Base-by-base conservation (phyloP, 192 early-diverging fungal genomes). In the Podila clonocystis region DNA sequence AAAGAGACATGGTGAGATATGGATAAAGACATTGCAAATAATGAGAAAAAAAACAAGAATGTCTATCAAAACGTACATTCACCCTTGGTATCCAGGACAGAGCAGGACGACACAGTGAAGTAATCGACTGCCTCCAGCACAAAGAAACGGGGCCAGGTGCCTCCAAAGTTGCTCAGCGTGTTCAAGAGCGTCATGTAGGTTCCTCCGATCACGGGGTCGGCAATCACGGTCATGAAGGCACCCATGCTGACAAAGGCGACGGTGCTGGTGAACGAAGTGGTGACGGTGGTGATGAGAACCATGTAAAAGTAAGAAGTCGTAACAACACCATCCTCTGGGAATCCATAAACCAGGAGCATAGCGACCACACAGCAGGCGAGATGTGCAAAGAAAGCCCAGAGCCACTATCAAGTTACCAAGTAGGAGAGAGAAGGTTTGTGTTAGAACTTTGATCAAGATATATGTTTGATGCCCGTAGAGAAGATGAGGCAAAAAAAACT, bases 181-280 rank as follows among this genome's bases (percentile, higher is more conserved):
- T 97, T 97, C 48, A 99, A 86, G 63, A 96, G 87, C 19, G 93
- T 94, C 93, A 94, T 94, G 55, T 95, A 95, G 7, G 94, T 94
- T 36, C 94, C 94, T 66, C 96, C 98, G 71, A 99, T 98, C 30
- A 93, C 80, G 8, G 98, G 98, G 77, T 99, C 98, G 6, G 94
- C 94, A 63, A 99, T 97, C 82, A 92, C 91, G 5, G 98, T 94
- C 85, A 97, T 95, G 82, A 97, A 99, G 6, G 94, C 95, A 2
- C 95, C 95, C 72, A 99, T 89, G 30, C 96, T 93, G 34, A 99
- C 98, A 84, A 99, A 98, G 86, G 97, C 95, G 17, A 98, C 94
- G 0, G 96, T 98, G 67, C 87, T 89, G 36, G 92, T 93, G 79
- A 98, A 97, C 0, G 96, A 97, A 45, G 88, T 90, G 19, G 95